These are phyloP conservation scores for Harringtonia aguacate DNA, from an alignment of 2,329 filamentous ascomycete species.

Conservation along the genomic window DNA sequence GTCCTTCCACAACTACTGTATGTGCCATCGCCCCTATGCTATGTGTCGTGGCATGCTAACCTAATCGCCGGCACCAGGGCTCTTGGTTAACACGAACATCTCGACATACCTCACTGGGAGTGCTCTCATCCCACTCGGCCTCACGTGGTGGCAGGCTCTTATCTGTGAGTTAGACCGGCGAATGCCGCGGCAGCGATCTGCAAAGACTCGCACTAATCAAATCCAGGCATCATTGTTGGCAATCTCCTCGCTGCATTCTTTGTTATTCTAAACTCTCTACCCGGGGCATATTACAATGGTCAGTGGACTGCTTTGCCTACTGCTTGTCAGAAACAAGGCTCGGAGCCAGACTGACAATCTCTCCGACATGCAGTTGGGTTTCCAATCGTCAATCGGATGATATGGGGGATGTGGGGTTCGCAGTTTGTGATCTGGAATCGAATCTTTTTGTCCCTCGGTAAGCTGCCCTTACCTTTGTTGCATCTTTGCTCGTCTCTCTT, in stretches of 20 bases:
- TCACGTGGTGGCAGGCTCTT: too few relatives aligned
- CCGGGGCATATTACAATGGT: conserved; percentile 31
- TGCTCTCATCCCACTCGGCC: too few relatives aligned
- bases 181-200: neutral
- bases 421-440: conserved; percentile 23
- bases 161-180: too few relatives aligned
- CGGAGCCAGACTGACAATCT: neutral
- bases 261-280: conserved; percentile 30
- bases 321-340: too few relatives aligned
- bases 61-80: conserved; percentile 12
- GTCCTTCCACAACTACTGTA: conserved; percentile 34
- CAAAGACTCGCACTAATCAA: conserved; percentile 12
- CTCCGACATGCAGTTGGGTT: conserved; percentile 15
- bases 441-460: conserved; percentile 29
- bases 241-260: conserved; percentile 27
- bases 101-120: too few relatives aligned
- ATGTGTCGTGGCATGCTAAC: neutral
- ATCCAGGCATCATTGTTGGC: conserved; percentile 18
- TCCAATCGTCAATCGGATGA: conserved; percentile 20
- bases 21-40: neutral
- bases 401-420: conserved; percentile 19
- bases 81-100: too few relatives aligned
- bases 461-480: conserved; percentile 7
- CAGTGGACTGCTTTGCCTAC: too few relatives aligned
- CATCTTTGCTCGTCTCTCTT: neutral